Base-by-base conservation (phyloP, 805 yeast species). In the Saccharomycopsis olivae region DNA sequence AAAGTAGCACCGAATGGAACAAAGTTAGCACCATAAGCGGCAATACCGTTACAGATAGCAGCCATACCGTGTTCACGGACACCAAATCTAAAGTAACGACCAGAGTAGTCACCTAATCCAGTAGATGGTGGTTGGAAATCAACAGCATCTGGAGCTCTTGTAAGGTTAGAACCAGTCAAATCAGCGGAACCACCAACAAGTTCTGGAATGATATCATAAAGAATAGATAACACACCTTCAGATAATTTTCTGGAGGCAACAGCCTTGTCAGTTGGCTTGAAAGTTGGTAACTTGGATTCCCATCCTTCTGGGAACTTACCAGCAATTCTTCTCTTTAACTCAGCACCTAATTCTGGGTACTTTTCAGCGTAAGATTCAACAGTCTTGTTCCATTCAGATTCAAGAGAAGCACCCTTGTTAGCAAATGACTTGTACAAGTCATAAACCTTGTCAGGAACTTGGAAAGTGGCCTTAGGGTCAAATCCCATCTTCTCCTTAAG, bases 51-150 rank as follows among this genome's bases (percentile, higher is more conserved):
- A 77, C 88, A 73, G 62, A 88, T 82, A 50, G 96, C 96, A 68
- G 95, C 96, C 96, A 89, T 87, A 64, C 85, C 96, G 67, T 92
- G 97, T 73, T 89, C 98, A 68, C 98, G 82, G 51, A 89, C 95
- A 78, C 98, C 98, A 63, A 80, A 89, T 69, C 96, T 81, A 65
- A 89, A 71, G 71, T 89, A 89, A 61, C 95, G 80, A 60, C 98
- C 98, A 43, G 76, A 49, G 71, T 80, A 88, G 57, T 76, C 76
- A 64, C 97, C 97, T 51, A 85, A 67, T 35, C 77, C 77, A 45
- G 86, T 65, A 41, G 75, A 57, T 41, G 86, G 84, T 41, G 92
- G 84, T 74, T 92, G 96, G 88, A 88, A 89, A 65, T 88, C 95
- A 51, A 73, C 74, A 47, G 94, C 85, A 48, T 67, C 78, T 54